Base-by-base conservation (phyloP, 208 protist species). In the Leishmania amazonensis region DNA sequence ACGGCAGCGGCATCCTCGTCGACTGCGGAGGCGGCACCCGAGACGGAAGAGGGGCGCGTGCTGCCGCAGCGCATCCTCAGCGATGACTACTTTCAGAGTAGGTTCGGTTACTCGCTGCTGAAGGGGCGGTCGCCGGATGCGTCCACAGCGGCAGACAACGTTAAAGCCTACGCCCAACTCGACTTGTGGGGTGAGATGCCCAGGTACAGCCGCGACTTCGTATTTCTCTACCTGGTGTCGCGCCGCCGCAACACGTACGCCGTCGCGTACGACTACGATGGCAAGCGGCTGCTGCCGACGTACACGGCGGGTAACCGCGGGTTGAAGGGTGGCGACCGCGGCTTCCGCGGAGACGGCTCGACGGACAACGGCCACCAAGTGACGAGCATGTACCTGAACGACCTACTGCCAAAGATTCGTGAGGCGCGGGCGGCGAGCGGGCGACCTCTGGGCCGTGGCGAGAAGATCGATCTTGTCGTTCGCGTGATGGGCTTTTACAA, bases 401-500 rank as follows among this genome's bases (percentile, higher is more conserved):
- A 96, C 64, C 62, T 97, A 57, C 81, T 96, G 21, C 93, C 95
- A 15, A 90, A 91, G 81, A 86, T 97, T 28, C 92, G 95, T 15
- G 90, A 95, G 80, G 72, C 79, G 67, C 91, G 93, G 31, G 93
- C 92, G 7, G 78, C 75, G 64, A 83, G 75, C 2, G 92, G 93
- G 35, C 84, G 88, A 1, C 90, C 90, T 24, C 70, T 96, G 58
- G 83, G 79, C 45, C 85, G 84, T 11, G 90, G 88, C 19, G 91
- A 97, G 70, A 97, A 97, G 84, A 86, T 97, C 67, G 91, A 96
- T n/a, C 86, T 97, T 31, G 95, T 97, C 28, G 88, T 97, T 72
- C 91, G 95, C 31, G 95, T 97, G 31, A 96, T 97, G 93, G 95
- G 95, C 40, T 97, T 96, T 71, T 97, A 97, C 85, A 97, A 97